Evolutionary conservation across 352 stramenopile species (phyloP).

Genomic region (Phytophthora tubulina): DNA sequence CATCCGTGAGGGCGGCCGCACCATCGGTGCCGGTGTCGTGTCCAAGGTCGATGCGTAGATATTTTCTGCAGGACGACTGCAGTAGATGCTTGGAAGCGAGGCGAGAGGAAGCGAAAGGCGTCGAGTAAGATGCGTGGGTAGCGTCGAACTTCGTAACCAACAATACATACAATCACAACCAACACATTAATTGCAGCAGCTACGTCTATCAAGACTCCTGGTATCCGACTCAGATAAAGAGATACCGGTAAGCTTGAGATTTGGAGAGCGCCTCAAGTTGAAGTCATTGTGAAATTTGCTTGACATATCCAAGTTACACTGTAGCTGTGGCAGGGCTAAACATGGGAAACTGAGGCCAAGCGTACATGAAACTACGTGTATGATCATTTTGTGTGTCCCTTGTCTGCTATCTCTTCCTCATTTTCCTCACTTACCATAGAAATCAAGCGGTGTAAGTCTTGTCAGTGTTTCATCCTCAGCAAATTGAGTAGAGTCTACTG

Average conservation of each 20-base stretch:
- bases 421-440: slow-evolving; percentile 29
- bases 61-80: slow-evolving; percentile 33
- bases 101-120: neutral
- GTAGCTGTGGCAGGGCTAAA: too few species aligned
- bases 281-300: neutral
- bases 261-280: slow-evolving; percentile 1
- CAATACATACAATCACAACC: slow-evolving; percentile 39
- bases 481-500: slow-evolving; percentile 24
- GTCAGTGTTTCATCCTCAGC: slow-evolving; percentile 16
- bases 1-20: slow-evolving; percentile 96
- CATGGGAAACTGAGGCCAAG: neutral
- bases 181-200: neutral
- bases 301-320: too few species aligned
- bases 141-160: slow-evolving; percentile 26
- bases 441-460: slow-evolving; percentile 23
- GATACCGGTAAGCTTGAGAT: neutral
- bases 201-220: too few species aligned
- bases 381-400: slow-evolving; percentile 36
- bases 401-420: slow-evolving; percentile 15
- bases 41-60: slow-evolving; percentile 90
- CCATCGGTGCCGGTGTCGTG: slow-evolving; percentile 96
- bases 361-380: slow-evolving; percentile 41
- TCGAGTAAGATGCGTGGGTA: slow-evolving; percentile 13
- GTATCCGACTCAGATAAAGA: too few species aligned
- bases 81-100: slow-evolving; percentile 32